Conservation (phyloP, 768 basidiomycete species). For the Leucocoprinus birnbaumii region DNA sequence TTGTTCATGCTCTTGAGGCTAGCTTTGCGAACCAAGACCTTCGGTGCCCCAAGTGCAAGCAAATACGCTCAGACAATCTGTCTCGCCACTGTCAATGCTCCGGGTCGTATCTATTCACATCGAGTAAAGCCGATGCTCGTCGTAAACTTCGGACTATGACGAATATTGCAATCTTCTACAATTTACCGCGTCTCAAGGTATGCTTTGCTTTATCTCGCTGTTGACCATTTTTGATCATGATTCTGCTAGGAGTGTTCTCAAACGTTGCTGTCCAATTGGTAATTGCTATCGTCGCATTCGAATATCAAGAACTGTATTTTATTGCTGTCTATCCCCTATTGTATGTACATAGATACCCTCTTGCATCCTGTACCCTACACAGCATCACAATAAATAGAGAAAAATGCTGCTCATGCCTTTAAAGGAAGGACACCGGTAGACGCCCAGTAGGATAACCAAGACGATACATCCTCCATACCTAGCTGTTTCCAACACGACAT, state of each 20-base stretch:
- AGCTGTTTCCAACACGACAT: constrained; percentile 9
- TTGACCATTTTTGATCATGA: constrained; percentile 4
- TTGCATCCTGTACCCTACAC: background rate
- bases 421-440: background rate
- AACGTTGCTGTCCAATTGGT: constrained; percentile 41
- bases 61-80: constrained; percentile 87
- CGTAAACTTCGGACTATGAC: constrained; percentile 77
- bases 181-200: constrained; percentile 66
- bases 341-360: background rate
- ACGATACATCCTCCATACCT: constrained; percentile 12
- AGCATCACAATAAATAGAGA: background rate
- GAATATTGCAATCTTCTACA: constrained; percentile 78
- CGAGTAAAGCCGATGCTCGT: constrained; percentile 70
- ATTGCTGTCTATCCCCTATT: background rate
- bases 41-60: constrained; percentile 84
- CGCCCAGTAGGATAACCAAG: constrained; percentile 16
- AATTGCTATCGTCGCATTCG: constrained; percentile 4
- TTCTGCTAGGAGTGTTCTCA: constrained; percentile 42
- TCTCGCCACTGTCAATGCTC: constrained; percentile 87
- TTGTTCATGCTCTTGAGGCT: constrained; percentile 67
- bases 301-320: background rate
- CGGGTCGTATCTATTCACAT: constrained; percentile 71
- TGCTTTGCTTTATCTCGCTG: constrained; percentile 11
- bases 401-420: background rate
- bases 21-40: constrained; percentile 88